A percentile compares a stretch with the other conserved stretches of the same genome.
These are phyloP conservation scores for Manihot esculenta DNA, from an alignment of 441 rosid genomes.

Conservation along the genomic window DNA sequence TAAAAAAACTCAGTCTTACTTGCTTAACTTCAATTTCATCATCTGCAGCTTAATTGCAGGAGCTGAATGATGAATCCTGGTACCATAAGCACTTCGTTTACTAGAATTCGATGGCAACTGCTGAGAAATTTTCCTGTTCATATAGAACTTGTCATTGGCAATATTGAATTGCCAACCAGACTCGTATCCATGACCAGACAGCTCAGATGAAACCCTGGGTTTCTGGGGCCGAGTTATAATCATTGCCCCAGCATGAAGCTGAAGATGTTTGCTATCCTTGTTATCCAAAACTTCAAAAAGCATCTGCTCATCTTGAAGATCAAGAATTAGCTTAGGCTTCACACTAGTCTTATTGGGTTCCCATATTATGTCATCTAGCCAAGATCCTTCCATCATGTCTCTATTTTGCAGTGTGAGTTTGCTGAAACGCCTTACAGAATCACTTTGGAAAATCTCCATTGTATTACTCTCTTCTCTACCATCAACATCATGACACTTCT, in stretches of 20 bases:
- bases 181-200: conserved; percentile 43
- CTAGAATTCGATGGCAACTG: conserved; percentile 78
- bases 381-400: conserved; percentile 68
- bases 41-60: conserved; percentile 98
- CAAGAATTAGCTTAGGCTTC: conserved; percentile 83
- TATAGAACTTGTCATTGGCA: conserved; percentile 92
- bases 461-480: conserved; percentile 33
- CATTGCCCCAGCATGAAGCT: conserved; percentile 98
- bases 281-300: conserved; percentile 84
- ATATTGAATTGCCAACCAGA: conserved; percentile 89
- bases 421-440: conserved; percentile 50
- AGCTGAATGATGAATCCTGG: conserved; percentile 90
- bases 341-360: conserved; percentile 47
- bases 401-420: conserved; percentile 56
- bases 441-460: conserved; percentile 40
- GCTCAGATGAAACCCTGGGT: conserved; percentile 51
- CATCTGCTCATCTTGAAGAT: conserved; percentile 97
- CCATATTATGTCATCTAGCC: conserved; percentile 89
- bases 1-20: conserved; percentile 50
- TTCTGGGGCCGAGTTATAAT: conserved; percentile 58
- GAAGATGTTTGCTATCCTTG: conserved; percentile 62
- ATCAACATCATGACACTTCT: conserved; percentile 32
- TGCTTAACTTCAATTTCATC: conserved; percentile 92
- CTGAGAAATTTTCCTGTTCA: conserved; percentile 84
- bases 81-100: conserved; percentile 70